Evolutionary conservation across 2,329 filamentous ascomycete species (phyloP).

Genomic region (Trichoderma sp.): DNA sequence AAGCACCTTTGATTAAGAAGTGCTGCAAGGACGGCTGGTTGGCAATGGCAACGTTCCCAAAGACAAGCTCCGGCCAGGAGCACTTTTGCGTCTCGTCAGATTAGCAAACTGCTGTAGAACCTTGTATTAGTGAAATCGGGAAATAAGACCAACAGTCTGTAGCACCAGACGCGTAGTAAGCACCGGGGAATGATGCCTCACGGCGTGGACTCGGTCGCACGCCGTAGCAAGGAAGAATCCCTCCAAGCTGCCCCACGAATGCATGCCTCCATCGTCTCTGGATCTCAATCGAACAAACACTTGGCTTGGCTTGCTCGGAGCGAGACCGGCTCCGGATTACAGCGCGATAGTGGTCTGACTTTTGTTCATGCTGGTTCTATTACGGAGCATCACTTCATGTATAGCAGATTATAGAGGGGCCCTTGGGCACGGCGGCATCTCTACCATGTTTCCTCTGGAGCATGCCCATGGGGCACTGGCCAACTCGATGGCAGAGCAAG

Average conservation of each 20-base stretch:
- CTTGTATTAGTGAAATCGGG: background rate
- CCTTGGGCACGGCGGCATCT: conserved; percentile 9
- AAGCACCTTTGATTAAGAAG: background rate
- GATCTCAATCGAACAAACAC: background rate
- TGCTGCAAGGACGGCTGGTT: background rate
- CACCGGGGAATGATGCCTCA: background rate
- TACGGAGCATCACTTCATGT: background rate
- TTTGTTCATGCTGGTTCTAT: background rate
- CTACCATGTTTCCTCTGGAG: background rate
- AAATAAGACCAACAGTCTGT: background rate
- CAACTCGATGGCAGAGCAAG: background rate
- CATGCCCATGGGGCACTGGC: conserved; percentile 1
- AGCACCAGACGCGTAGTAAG: background rate
- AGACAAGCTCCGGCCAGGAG: background rate
- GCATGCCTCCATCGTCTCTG: background rate
- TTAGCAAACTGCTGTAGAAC: background rate
- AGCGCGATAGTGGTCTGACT: conserved; percentile 3
- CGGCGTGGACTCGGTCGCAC: background rate
- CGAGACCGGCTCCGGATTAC: background rate
- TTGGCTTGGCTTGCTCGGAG: conserved; percentile 1
- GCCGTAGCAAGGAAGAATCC: background rate
- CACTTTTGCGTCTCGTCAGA: conserved; percentile 4
- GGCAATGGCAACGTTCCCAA: background rate
- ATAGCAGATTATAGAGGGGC: background rate
- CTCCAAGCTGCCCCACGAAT: background rate